Base-by-base conservation (phyloP, 108 stramenopile genomes). In the Pseudonitzschia multistriata region DNA sequence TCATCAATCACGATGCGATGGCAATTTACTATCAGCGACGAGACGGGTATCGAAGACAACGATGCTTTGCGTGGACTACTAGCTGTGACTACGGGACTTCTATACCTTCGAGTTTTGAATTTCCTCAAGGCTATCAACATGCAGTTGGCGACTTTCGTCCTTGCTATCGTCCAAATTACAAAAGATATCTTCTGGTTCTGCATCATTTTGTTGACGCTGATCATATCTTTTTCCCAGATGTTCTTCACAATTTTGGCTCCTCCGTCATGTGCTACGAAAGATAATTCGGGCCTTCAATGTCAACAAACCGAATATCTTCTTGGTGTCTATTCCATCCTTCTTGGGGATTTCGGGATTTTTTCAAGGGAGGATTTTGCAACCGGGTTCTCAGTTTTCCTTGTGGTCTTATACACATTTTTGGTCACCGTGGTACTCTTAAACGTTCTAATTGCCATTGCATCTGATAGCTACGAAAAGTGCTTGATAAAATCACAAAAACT, bases 381-480 rank as follows among this genome's bases (percentile, higher is more conserved):
- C 34, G 35, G 62, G 11, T 84, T 84, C 57, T 74, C 79, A 1
- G 73, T 84, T 6, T 71, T 81, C 25, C 45, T 84, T 3, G 36
- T 79, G 2, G 74, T 84, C 33, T 68, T 78, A 1, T 84, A 72
- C 52, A 68, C 64, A 7, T 84, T 84, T 59, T 47, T 84, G 52
- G 83, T 81, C 25, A 80, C 77, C 5, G 72, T 88, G 67, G 77
- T 88, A 49, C 72, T 86, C 35, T 66, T 85, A 11, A 88, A 85
- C 64, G 86, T 90, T 39, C 68, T 90, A 36, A 90, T 90, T 70
- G 89, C 89, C 21, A 80, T 90, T 62, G 86, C 87, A n/a, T 80
- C 80, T 3, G 89, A 90, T 55, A 83, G 84, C 8, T 90, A 90
- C 50, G 80, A 81, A 53, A 81, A 81, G 33, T 84, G 83, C 50